Conservation (phyloP, 2,329 filamentous ascomycete species). For the Diaporthe longicolla region DNA sequence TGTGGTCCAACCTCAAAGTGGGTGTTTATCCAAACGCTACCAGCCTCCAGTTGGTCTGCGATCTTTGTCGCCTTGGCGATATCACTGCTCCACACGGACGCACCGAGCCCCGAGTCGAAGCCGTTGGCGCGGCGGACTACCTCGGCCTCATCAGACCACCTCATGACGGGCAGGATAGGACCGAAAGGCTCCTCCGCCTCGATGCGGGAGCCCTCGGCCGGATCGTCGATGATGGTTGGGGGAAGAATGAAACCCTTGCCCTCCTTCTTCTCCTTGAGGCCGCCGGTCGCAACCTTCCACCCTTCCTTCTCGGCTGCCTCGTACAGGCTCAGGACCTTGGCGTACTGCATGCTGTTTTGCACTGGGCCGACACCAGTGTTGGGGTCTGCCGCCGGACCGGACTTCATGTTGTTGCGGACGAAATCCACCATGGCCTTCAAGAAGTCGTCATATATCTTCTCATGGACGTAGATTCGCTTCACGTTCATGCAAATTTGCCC, state of each 20-base stretch:
- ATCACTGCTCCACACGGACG: slow-evolving; percentile 66
- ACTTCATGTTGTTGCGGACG: slow-evolving; percentile 55
- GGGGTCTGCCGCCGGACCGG: slow-evolving; percentile 58
- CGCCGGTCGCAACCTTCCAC: slow-evolving; percentile 61
- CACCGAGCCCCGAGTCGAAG: slow-evolving; percentile 64
- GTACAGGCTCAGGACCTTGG: slow-evolving; percentile 66
- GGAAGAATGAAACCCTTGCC: slow-evolving; percentile 66
- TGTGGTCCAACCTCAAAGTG: slow-evolving; percentile 54
- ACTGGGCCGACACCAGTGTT: slow-evolving; percentile 65
- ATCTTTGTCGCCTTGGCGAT: slow-evolving; percentile 61
- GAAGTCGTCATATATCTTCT: slow-evolving; percentile 64
- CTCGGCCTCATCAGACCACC: slow-evolving; percentile 60
- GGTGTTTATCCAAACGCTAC: slow-evolving; percentile 68
- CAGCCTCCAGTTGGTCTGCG: slow-evolving; percentile 63
- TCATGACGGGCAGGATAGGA: slow-evolving; percentile 59
- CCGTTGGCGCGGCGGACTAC: slow-evolving; percentile 62
- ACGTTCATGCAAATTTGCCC: slow-evolving; percentile 68
- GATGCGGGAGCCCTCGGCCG: slow-evolving; percentile 67
- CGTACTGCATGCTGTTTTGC: slow-evolving; percentile 72
- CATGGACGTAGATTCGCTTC: slow-evolving; percentile 66
- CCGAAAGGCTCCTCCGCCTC: slow-evolving; percentile 68
- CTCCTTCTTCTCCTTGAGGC: slow-evolving; percentile 49
- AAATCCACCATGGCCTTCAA: slow-evolving; percentile 60
- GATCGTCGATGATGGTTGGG: slow-evolving; percentile 73
- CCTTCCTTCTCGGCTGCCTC: slow-evolving; percentile 62